Evolutionary conservation across 257 asterid genomes (phyloP).

Genomic region (Fraxinus cuspidata): DNA sequence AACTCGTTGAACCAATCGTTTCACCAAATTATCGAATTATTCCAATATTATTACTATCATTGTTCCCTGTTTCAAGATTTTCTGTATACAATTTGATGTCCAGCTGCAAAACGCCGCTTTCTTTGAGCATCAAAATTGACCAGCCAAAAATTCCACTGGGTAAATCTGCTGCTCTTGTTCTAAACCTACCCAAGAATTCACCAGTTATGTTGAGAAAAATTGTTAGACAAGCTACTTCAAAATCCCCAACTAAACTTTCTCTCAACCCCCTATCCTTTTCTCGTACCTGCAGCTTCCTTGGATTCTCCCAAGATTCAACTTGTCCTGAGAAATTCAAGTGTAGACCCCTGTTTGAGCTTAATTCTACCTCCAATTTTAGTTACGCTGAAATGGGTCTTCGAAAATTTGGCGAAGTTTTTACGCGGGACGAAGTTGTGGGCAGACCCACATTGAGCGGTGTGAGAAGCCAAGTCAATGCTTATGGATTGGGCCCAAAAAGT

Average conservation of each 20-base stretch:
- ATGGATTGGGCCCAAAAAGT: conserved; percentile 42
- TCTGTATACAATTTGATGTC: conserved; percentile 52
- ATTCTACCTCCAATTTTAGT: conserved; percentile 31
- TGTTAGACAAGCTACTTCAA: conserved; percentile 45
- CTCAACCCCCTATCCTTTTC: conserved; percentile 29
- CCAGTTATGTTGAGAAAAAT: conserved; percentile 75
- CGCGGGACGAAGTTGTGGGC: conserved; percentile 32
- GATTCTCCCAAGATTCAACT: conserved; percentile 37
- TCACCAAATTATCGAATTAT: background rate
- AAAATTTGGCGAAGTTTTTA: conserved; percentile 24
- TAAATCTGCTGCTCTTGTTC: conserved; percentile 27
- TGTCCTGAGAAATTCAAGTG: conserved; percentile 32
- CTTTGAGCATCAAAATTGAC: conserved; percentile 31
- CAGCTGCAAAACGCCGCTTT: conserved; percentile 47
- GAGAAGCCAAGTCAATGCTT: conserved; percentile 26
- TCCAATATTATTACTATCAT: background rate
- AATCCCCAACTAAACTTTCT: conserved; percentile 30
- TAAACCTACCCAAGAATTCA: conserved; percentile 37
- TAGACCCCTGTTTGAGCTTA: conserved; percentile 38
- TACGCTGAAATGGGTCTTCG: conserved; percentile 37
- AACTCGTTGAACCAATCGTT: conserved; percentile 5
- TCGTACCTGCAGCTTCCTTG: conserved; percentile 44
- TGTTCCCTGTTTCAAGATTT: background rate
- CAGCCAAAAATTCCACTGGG: conserved; percentile 29
- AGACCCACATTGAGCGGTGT: conserved; percentile 23